These are phyloP conservation scores for Beauveria sp. DNA, from an alignment of 2,329 filamentous ascomycete species.

Conservation along the genomic window DNA sequence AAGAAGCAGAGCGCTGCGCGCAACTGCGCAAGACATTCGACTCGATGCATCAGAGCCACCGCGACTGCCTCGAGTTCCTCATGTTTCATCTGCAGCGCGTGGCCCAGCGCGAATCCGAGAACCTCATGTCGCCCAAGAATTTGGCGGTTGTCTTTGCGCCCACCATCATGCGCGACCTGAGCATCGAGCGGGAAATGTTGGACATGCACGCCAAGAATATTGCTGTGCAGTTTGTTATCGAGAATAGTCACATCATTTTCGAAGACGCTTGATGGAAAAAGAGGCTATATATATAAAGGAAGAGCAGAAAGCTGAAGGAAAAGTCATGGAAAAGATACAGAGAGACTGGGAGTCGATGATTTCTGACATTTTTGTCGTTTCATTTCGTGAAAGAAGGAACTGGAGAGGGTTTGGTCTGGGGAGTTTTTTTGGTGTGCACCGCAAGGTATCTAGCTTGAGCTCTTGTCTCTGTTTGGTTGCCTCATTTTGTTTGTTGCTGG, in stretches of 20 bases:
- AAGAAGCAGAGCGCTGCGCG: slow-evolving; percentile 58
- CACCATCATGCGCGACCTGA: slow-evolving; percentile 89
- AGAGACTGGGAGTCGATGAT: background rate
- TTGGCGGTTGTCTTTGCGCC: slow-evolving; percentile 95
- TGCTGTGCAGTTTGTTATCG: slow-evolving; percentile 86
- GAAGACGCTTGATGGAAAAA: slow-evolving; percentile 29
- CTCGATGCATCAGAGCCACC: slow-evolving; percentile 73
- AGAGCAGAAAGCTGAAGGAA: background rate
- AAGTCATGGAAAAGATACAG: background rate
- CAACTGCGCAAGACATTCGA: slow-evolving; percentile 68
- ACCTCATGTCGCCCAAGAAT: slow-evolving; percentile 95
- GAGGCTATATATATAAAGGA: background rate
- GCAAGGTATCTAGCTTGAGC: background rate
- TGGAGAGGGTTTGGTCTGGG: slow-evolving; percentile 1
- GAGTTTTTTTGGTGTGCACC: slow-evolving; percentile 10
- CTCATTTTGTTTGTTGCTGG: background rate
- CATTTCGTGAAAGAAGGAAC: background rate
- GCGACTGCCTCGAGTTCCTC: slow-evolving; percentile 85
- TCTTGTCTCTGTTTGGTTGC: slow-evolving; percentile 3
- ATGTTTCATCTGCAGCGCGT: slow-evolving; percentile 90
- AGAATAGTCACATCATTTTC: slow-evolving; percentile 81
- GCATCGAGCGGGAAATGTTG: slow-evolving; percentile 87
- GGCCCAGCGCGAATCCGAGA: slow-evolving; percentile 72
- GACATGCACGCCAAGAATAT: slow-evolving; percentile 92
- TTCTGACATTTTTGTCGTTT: background rate